A percentile compares a stretch with the other conserved stretches of the same genome.
These are phyloP conservation scores for Sporobolomyces roseus DNA, from an alignment of 768 basidiomycete species.

Conservation along the genomic window DNA sequence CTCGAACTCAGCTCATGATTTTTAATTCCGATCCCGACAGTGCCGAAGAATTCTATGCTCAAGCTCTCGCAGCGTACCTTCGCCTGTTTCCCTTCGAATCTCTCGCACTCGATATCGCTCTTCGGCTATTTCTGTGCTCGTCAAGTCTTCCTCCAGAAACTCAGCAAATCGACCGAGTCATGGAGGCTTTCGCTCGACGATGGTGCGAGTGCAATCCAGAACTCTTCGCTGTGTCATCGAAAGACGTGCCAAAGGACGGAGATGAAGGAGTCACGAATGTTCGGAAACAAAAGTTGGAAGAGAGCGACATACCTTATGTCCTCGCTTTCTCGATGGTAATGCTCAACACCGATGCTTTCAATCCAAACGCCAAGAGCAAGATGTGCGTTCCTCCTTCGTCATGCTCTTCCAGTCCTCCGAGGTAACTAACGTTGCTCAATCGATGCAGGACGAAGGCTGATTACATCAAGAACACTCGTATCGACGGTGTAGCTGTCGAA, in stretches of 20 bases:
- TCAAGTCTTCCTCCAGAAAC: slow-evolving; percentile 89
- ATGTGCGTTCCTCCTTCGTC: slow-evolving; percentile 55
- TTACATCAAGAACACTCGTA: slow-evolving; percentile 83
- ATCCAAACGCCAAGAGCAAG: slow-evolving; percentile 93
- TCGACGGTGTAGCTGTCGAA: slow-evolving; percentile 76
- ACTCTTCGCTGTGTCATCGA: slow-evolving; percentile 69
- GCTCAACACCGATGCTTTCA: slow-evolving; percentile 95
- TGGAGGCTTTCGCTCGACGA: slow-evolving; percentile 85
- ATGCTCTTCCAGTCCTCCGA: not conserved
- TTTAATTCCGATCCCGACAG: slow-evolving; percentile 51
- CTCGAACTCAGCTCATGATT: not conserved
- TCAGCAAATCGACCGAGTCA: slow-evolving; percentile 95
- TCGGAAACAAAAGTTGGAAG: slow-evolving; percentile 51
- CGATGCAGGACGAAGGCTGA: slow-evolving; percentile 64
- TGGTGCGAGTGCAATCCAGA: slow-evolving; percentile 79
- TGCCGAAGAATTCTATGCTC: slow-evolving; percentile 64
- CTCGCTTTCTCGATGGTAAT: slow-evolving; percentile 96
- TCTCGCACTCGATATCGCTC: slow-evolving; percentile 83
- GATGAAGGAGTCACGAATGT: too few relatives aligned
- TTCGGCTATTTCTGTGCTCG: slow-evolving; percentile 84
- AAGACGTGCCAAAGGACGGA: too few relatives aligned
- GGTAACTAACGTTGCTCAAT: not conserved
- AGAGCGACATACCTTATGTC: slow-evolving; percentile 70
- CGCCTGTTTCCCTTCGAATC: slow-evolving; percentile 68
- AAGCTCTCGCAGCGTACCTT: slow-evolving; percentile 69